Evolutionary conservation across 1,284 basidiomycete genomes (phyloP).

Genomic region (Boletellus sp.): DNA sequence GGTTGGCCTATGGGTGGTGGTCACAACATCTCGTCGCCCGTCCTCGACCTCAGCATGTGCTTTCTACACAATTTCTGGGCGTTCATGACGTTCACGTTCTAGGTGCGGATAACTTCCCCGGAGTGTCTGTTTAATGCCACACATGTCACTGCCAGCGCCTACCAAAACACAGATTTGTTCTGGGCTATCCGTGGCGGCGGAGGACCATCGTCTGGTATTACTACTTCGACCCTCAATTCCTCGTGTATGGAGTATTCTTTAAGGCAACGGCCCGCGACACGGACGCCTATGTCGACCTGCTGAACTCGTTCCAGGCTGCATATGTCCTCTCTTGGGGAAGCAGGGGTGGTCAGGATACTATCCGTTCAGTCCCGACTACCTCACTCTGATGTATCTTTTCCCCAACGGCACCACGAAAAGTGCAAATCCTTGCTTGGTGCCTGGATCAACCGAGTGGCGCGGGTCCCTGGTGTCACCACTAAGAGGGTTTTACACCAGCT

Average conservation of each 20-base stretch:
- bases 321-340: neutral
- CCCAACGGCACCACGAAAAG: neutral
- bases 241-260: neutral
- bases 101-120: too few species aligned
- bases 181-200: conserved; percentile 50
- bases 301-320: neutral
- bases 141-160: conserved; percentile 4
- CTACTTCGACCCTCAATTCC: too few species aligned
- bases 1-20: conserved; percentile 44
- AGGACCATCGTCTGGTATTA: conserved; percentile 29
- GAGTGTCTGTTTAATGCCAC: neutral
- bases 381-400: conserved; percentile 1
- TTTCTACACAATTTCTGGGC: too few species aligned
- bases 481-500: neutral
- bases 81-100: too few species aligned
- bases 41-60: conserved; percentile 38
- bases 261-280: conserved; percentile 30
- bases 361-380: neutral
- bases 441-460: neutral
- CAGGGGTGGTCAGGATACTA: neutral
- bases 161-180: conserved; percentile 29
- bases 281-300: conserved; percentile 7
- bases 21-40: conserved; percentile 38
- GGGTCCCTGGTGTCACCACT: neutral
- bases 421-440: neutral